Evolutionary conservation across 2,329 filamentous ascomycete genomes (phyloP), one percentile per base, ranked within the genome.

Genomic region (Dactylellina haptotyla): DNA sequence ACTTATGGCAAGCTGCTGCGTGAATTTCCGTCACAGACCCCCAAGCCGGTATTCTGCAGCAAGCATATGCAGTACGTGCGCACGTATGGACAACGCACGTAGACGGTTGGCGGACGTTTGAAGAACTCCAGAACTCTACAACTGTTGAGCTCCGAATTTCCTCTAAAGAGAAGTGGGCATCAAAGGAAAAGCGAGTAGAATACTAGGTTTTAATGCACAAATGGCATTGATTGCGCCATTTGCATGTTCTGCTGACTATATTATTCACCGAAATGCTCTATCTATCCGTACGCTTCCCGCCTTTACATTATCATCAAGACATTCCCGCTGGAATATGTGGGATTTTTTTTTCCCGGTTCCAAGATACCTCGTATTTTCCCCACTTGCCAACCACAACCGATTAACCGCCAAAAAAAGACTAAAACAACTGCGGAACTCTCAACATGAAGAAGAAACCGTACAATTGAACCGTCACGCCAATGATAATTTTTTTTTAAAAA

Each of bases 71-170:
- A 53, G 25, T 43, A 51, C n/a, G 28, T 26, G n/a, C n/a, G n/a
- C n/a, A 51, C 32, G 46, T 50, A 53, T 26, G 45, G 45, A 72
- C 67, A 72, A 72, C 67, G 59, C 67, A 72, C 45, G 20, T 34
- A 26, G 34, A 64, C 32, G 16, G 16, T 25, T 28, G n/a, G n/a
- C n/a, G n/a, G n/a, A n/a, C n/a, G 9, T 46, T 46, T 56, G 58
- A 59, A 72, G 67, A 72, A 72, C 67, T 72, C 67, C 59, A 72
- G 67, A 72, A 72, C 67, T 72, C 67, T 57, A 34, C 61, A 48
- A 59, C 28, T 41, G 53, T 59, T 30, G 67, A 72, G 67, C 67
- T 72, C 67, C 67, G 65, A 48, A 37, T 34, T 3, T 12, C 25
- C 9, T 30, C 14, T 20, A 39, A 20, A 23, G 16, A n/a, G 41